These are phyloP conservation scores for Aspergillus brasiliensis DNA, from an alignment of 2,329 filamentous ascomycete genomes.

Conservation along the genomic window DNA sequence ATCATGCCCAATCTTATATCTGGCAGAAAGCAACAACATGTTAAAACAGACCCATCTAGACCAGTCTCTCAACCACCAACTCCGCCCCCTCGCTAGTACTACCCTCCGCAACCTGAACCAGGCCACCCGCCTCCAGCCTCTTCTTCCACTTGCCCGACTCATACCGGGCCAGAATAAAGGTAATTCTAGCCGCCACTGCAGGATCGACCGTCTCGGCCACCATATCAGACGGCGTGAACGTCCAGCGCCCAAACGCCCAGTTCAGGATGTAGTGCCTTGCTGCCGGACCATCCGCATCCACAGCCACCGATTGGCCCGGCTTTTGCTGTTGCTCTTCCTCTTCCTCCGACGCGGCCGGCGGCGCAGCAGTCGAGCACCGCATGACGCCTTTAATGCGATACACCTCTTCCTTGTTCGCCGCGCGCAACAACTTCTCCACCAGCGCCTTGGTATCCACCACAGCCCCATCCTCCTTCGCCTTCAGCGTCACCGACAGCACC, in stretches of 20 bases:
- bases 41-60: constrained; percentile 22
- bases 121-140: constrained; percentile 45
- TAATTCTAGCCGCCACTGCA: constrained; percentile 43
- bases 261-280: constrained; percentile 80
- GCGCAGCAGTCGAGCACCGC: constrained; percentile 44
- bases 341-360: constrained; percentile 50
- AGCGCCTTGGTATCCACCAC: constrained; percentile 64
- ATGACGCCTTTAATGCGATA: constrained; percentile 87
- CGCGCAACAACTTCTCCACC: constrained; percentile 66
- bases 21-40: too few relatives aligned
- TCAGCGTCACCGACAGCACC: constrained; percentile 78
- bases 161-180: constrained; percentile 50
- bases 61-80: constrained; percentile 38
- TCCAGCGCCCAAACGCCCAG: constrained; percentile 98
- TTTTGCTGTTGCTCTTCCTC: constrained; percentile 28
- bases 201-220: constrained; percentile 35
- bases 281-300: constrained; percentile 19
- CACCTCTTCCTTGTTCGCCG: constrained; percentile 86
- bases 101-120: constrained; percentile 33
- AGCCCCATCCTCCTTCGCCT: constrained; percentile 40
- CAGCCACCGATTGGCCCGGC: constrained; percentile 26
- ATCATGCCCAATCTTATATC: neutral
- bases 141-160: constrained; percentile 54
- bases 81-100: constrained; percentile 19
- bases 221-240: constrained; percentile 66